These are phyloP conservation scores for Benincasa hispida DNA, from an alignment of 306 rosid species.

Conservation along the genomic window DNA sequence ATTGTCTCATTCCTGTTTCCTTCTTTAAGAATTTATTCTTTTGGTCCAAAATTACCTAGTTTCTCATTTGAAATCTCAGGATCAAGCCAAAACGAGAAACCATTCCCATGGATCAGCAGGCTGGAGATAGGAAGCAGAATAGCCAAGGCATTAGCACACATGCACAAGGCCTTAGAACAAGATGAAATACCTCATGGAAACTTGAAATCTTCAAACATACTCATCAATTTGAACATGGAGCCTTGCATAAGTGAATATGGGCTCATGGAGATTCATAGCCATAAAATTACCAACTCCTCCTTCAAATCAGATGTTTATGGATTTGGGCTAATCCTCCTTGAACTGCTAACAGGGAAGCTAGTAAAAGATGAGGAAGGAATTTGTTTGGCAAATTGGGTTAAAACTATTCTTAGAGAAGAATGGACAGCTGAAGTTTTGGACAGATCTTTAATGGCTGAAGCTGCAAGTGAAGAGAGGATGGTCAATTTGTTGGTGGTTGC, in stretches of 20 bases:
- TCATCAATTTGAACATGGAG: slow-evolving; percentile 57
- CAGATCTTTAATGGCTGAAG: slow-evolving; percentile 32
- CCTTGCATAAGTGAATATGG: slow-evolving; percentile 73
- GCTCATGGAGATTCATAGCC: slow-evolving; percentile 20
- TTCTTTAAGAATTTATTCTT: too few species aligned
- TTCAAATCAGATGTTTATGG: slow-evolving; percentile 54
- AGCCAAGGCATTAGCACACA: slow-evolving; percentile 58
- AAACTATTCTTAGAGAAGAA: slow-evolving; percentile 65
- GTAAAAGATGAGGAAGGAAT: slow-evolving; percentile 42
- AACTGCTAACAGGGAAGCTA: slow-evolving; percentile 68
- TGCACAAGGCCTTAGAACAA: slow-evolving; percentile 46
- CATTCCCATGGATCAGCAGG: slow-evolving; percentile 60
- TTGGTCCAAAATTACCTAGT: background rate
- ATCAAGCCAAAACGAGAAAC: slow-evolving; percentile 9
- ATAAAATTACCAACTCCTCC: background rate
- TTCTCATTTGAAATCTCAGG: slow-evolving; percentile 29
- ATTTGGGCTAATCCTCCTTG: slow-evolving; percentile 67
- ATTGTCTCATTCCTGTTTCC: too few species aligned
- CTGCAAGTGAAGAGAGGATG: slow-evolving; percentile 74
- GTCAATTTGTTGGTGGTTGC: slow-evolving; percentile 76
- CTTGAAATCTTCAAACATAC: slow-evolving; percentile 67
- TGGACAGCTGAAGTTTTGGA: slow-evolving; percentile 92
- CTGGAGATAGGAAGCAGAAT: slow-evolving; percentile 37
- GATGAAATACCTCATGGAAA: slow-evolving; percentile 62
- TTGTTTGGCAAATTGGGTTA: slow-evolving; percentile 70